Percentiles rank a stretch among this genome's conserved stretches.
phyloP scores from a whole-genome alignment of 441 rosid species.

The Adansonia grandidieri region DNA sequence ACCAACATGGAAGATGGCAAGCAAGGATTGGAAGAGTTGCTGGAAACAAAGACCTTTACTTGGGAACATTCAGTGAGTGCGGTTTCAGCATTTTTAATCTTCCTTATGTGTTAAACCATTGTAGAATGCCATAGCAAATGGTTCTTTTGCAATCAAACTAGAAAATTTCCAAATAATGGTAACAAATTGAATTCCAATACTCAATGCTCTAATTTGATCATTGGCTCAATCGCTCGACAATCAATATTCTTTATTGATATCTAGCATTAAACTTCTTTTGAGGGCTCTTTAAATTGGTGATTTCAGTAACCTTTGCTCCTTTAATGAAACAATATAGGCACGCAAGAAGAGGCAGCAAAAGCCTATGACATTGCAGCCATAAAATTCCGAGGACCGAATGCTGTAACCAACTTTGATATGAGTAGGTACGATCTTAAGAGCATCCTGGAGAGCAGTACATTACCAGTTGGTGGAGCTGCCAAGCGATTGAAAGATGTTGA shows the following conservation, averaged over 20 bases:
- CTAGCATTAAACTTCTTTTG: not conserved
- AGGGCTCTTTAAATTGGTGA: too few relatives aligned
- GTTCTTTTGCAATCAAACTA: too few relatives aligned
- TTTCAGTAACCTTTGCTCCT: not conserved
- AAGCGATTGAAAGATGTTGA: conserved; percentile 66
- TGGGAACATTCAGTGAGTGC: conserved; percentile 70
- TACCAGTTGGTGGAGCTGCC: conserved; percentile 80
- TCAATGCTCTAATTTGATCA: not conserved
- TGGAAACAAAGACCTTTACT: conserved; percentile 76
- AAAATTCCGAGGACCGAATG: conserved; percentile 86
- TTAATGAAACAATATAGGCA: conserved; percentile 47
- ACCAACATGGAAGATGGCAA: conserved; percentile 87
- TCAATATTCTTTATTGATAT: not conserved
- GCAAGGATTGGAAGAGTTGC: conserved; percentile 84
- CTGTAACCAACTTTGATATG: conserved; percentile 97
- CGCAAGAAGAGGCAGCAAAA: conserved; percentile 98
- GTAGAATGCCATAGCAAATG: not conserved
- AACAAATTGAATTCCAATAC: too few relatives aligned
- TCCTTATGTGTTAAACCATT: not conserved
- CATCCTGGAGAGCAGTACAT: conserved; percentile 81
- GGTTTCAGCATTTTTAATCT: not conserved
- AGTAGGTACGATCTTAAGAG: conserved; percentile 80
- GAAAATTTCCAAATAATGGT: too few relatives aligned
- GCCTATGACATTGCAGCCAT: conserved; percentile 98
- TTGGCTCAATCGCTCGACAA: not conserved